Conservation (phyloP, 441 rosid genomes). For the Pelargonium citronellum region DNA sequence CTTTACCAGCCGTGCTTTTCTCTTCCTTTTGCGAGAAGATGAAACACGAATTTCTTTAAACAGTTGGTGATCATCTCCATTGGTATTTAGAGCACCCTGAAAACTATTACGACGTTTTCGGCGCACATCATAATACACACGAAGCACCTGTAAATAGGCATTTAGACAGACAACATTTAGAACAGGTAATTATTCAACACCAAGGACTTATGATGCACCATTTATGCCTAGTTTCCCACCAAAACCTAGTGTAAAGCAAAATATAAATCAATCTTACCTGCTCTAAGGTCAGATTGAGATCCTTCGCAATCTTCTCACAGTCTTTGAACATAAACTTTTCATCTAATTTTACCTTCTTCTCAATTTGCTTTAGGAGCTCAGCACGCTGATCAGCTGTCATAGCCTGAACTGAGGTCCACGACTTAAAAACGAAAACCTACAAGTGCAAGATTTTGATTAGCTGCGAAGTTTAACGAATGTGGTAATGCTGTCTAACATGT, state of each 20-base stretch:
- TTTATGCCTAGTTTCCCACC: not conserved
- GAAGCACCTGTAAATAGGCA: slow-evolving; percentile 59
- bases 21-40: slow-evolving; percentile 51
- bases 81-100: slow-evolving; percentile 36
- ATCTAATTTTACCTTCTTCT: slow-evolving; percentile 38
- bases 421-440: slow-evolving; percentile 67
- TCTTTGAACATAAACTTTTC: slow-evolving; percentile 64
- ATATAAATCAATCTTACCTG: slow-evolving; percentile 48
- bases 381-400: slow-evolving; percentile 88
- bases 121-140: slow-evolving; percentile 57
- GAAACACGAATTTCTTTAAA: slow-evolving; percentile 30
- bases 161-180: not conserved
- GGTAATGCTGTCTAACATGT: not conserved
- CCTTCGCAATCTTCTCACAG: slow-evolving; percentile 77
- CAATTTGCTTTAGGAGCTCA: slow-evolving; percentile 44
- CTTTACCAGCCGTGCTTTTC: slow-evolving; percentile 29
- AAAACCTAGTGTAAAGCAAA: slow-evolving; percentile 6
- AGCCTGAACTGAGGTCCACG: slow-evolving; percentile 71
- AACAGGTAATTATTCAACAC: not conserved
- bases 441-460: slow-evolving; percentile 22
- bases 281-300: slow-evolving; percentile 73
- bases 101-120: slow-evolving; percentile 42
- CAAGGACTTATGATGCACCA: not conserved
- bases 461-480: not conserved
- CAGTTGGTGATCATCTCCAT: slow-evolving; percentile 22